Percentiles rank a stretch among this genome's conserved stretches.
phyloP scores from a whole-genome alignment of 257 asterid species.

The Paulownia fortunei region DNA sequence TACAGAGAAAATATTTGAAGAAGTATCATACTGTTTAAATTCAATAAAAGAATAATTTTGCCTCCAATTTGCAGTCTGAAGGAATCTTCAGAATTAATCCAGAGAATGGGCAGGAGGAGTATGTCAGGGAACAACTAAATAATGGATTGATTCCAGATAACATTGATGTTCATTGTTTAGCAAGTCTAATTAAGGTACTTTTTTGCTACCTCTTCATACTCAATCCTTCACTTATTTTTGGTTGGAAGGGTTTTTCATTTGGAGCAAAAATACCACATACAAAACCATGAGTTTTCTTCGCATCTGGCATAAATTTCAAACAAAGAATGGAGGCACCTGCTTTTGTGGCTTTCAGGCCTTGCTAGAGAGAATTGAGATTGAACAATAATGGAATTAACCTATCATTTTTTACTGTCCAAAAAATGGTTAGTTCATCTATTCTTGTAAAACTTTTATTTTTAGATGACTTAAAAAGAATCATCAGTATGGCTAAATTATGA shows the following conservation, averaged over 20 bases:
- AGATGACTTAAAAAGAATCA: no score
- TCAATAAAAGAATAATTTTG: neutral
- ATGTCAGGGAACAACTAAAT: constrained; percentile 59
- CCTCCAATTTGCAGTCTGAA: constrained; percentile 49
- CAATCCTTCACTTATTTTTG: neutral
- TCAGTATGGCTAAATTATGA: neutral
- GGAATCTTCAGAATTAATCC: constrained; percentile 71
- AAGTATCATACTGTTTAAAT: neutral
- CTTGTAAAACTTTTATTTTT: neutral
- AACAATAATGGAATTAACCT: neutral
- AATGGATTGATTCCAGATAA: constrained; percentile 59
- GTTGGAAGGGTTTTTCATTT: neutral
- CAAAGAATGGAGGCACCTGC: neutral
- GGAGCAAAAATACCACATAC: neutral
- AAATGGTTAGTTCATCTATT: neutral
- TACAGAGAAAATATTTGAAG: neutral
- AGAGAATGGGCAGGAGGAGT: constrained; percentile 64
- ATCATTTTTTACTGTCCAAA: neutral
- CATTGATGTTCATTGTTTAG: constrained; percentile 65
- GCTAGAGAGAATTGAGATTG: neutral
- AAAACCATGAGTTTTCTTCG: neutral
- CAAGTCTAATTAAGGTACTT: constrained; percentile 64
- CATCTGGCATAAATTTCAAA: no score
- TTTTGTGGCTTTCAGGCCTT: neutral
- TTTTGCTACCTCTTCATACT: neutral